Percentiles rank a stretch among this genome's conserved stretches.
These are phyloP conservation scores for Termitomyces sp. DNA, from an alignment of 768 basidiomycete genomes.

Conservation along the genomic window DNA sequence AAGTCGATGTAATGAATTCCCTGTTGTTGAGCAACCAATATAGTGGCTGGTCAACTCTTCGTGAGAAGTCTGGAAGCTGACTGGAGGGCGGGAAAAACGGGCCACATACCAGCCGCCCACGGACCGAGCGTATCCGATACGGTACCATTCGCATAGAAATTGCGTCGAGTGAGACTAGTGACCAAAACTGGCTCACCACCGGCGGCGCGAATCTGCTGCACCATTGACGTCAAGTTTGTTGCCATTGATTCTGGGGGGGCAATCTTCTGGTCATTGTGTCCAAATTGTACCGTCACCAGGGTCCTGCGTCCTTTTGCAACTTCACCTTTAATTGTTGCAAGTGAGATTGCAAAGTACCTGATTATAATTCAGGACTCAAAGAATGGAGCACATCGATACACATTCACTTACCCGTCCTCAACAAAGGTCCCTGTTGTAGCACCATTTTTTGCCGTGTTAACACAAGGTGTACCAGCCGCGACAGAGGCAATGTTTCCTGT, in stretches of 20 bases:
- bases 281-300: slow-evolving; percentile 38
- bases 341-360: neutral
- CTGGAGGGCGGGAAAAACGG: neutral
- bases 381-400: neutral
- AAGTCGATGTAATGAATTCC: slow-evolving; percentile 35
- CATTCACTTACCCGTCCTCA: neutral
- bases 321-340: slow-evolving; percentile 22
- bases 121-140: slow-evolving; percentile 31
- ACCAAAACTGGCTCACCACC: slow-evolving; percentile 38
- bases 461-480: neutral
- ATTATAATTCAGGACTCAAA: neutral
- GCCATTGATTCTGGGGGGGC: slow-evolving; percentile 41
- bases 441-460: neutral
- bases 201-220: slow-evolving; percentile 30
- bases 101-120: slow-evolving; percentile 31
- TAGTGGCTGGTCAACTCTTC: slow-evolving; percentile 23
- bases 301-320: slow-evolving; percentile 32
- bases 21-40: slow-evolving; percentile 30
- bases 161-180: slow-evolving; percentile 35
- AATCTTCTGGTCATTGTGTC: slow-evolving; percentile 39
- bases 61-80: neutral
- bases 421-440: neutral
- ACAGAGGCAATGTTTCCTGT: neutral
- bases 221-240: slow-evolving; percentile 36
- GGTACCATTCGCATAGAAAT: slow-evolving; percentile 32